Percentiles rank a stretch among this genome's conserved stretches.
phyloP scores from a whole-genome alignment of 345 rosid species.

The Gossypium ekmanianum region DNA sequence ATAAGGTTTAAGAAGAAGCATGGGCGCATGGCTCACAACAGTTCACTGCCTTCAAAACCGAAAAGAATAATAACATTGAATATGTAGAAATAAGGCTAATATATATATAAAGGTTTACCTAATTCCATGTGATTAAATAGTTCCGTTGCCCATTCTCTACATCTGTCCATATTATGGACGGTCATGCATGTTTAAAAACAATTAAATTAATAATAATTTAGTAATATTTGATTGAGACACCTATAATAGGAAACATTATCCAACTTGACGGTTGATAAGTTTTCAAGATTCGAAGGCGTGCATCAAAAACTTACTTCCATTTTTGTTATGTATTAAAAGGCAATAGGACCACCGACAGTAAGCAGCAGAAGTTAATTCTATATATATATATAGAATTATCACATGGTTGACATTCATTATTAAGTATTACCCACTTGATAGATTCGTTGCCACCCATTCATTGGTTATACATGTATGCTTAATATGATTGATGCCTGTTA shows the following conservation, averaged over 20 bases:
- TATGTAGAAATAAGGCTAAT: not conserved
- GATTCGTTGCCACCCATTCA: not conserved
- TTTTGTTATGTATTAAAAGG: not conserved
- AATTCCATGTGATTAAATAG: slow-evolving; percentile 9
- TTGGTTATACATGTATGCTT: too few relatives aligned
- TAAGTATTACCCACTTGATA: not conserved
- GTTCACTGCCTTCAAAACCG: not conserved
- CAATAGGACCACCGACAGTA: not conserved
- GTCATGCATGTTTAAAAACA: not conserved
- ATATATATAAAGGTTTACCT: not conserved
- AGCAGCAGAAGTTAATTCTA: not conserved
- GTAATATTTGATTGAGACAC: not conserved
- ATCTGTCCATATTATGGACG: slow-evolving; percentile 5
- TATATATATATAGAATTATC: not conserved
- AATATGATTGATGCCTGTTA: too few relatives aligned
- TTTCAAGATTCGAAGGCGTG: not conserved
- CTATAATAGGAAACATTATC: not conserved
- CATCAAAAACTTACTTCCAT: too few relatives aligned
- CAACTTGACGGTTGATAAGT: not conserved
- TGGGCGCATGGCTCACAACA: not conserved
- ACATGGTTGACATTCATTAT: not conserved
- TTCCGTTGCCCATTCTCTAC: not conserved
- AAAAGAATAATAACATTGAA: not conserved
- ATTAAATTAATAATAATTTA: not conserved
- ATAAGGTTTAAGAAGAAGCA: not conserved